These are phyloP conservation scores for Ophiostoma pallidulum DNA, from an alignment of 2,329 filamentous ascomycete genomes.

Conservation along the genomic window DNA sequence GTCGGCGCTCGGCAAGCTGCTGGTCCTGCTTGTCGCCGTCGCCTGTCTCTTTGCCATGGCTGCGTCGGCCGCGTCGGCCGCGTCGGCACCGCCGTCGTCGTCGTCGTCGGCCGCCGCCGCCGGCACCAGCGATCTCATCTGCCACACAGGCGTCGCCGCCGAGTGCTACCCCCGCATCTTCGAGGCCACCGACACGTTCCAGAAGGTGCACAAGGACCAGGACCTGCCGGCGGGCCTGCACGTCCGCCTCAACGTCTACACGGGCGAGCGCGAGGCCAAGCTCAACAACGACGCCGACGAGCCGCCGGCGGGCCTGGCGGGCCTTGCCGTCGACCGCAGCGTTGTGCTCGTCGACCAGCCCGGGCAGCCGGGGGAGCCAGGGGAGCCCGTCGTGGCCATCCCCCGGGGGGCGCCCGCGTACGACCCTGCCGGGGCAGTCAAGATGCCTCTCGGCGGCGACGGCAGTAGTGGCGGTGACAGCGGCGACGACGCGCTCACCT, in stretches of 20 bases:
- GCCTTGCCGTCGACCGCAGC: conserved; percentile 42
- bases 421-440: conserved; percentile 47
- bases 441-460: conserved; percentile 32
- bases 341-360: conserved; percentile 46
- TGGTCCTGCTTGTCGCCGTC: conserved; percentile 5
- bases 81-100: background rate
- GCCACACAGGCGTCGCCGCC: conserved; percentile 47
- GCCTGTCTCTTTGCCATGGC: conserved; percentile 1
- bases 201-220: conserved; percentile 53
- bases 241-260: conserved; percentile 54
- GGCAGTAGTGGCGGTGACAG: background rate
- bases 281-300: conserved; percentile 50
- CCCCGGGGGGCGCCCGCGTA: conserved; percentile 46
- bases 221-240: conserved; percentile 57
- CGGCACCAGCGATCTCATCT: conserved; percentile 45
- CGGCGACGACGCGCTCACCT: conserved; percentile 29
- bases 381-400: conserved; percentile 21
- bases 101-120: background rate
- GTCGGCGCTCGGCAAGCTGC: background rate
- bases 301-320: conserved; percentile 34
- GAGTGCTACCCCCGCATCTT: conserved; percentile 61
- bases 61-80: background rate
- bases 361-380: conserved; percentile 12
- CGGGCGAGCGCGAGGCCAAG: conserved; percentile 56
- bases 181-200: conserved; percentile 54